Percentiles rank a stretch among this genome's conserved stretches.
Conservation (phyloP, 805 yeast genomes). For the Kuraishia borneana region DNA sequence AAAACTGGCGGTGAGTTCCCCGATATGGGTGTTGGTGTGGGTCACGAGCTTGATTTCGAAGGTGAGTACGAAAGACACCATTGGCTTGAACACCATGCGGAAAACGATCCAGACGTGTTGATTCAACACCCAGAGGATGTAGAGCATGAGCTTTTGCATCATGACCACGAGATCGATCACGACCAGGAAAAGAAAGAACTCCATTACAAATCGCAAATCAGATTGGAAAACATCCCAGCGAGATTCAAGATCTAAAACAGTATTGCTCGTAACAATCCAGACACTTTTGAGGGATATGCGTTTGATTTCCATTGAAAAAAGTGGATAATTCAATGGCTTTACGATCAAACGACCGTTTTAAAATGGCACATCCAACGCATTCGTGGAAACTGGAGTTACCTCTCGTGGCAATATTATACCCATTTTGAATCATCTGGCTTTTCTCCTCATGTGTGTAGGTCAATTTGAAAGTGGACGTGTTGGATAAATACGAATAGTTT, state of each 20-base stretch:
- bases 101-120: slow-evolving; percentile 73
- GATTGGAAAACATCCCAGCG: slow-evolving; percentile 10
- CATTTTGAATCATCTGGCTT: slow-evolving; percentile 35
- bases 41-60: slow-evolving; percentile 91
- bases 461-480: slow-evolving; percentile 49
- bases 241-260: slow-evolving; percentile 21
- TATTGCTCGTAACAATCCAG: slow-evolving; percentile 23
- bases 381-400: slow-evolving; percentile 29
- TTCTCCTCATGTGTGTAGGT: slow-evolving; percentile 35
- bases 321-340: slow-evolving; percentile 4
- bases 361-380: slow-evolving; percentile 47
- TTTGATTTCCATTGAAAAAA: slow-evolving; percentile 2
- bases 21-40: slow-evolving; percentile 87
- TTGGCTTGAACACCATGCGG: slow-evolving; percentile 73
- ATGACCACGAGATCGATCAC: slow-evolving; percentile 75
- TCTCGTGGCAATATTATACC: slow-evolving; percentile 37
- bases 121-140: slow-evolving; percentile 80
- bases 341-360: slow-evolving; percentile 42
- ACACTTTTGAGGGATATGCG: slow-evolving; percentile 22
- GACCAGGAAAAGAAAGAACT: slow-evolving; percentile 9
- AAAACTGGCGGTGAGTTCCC: slow-evolving; percentile 65
- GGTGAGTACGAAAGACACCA: slow-evolving; percentile 91
- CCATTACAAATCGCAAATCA: slow-evolving; percentile 9
- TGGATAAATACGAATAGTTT: slow-evolving; percentile 29
- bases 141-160: slow-evolving; percentile 78